Evolutionary conservation across 164 flowering plant species (phyloP).

Genomic region (Umbilicus rupestris): DNA sequence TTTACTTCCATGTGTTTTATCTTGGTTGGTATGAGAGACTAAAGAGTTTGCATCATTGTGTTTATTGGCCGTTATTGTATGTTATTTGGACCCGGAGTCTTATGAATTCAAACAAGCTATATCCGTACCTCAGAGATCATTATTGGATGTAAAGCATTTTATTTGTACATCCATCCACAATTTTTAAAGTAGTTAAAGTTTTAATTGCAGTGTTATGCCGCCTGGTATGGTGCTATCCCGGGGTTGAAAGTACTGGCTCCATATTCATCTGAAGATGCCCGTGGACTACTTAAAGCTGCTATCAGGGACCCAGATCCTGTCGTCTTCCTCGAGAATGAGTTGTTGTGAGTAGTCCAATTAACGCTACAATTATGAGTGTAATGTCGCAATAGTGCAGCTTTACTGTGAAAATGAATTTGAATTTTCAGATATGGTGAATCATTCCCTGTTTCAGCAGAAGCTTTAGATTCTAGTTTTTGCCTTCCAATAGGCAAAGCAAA

Average conservation of each 20-base stretch:
- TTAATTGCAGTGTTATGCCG: slow-evolving; percentile 64
- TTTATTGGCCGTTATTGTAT: neutral
- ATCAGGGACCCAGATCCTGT: slow-evolving; percentile 81
- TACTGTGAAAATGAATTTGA: too few species aligned
- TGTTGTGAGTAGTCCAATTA: slow-evolving; percentile 45
- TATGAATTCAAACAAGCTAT: too few species aligned
- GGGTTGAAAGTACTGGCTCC: slow-evolving; percentile 79
- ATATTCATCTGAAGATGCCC: slow-evolving; percentile 83
- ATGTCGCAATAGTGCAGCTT: neutral
- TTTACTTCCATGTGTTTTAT: too few species aligned
- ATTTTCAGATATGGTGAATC: slow-evolving; percentile 71
- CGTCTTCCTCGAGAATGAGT: slow-evolving; percentile 90
- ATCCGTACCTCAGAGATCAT: too few species aligned
- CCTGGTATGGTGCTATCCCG: slow-evolving; percentile 75
- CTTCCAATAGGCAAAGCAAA: slow-evolving; percentile 89
- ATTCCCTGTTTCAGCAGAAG: slow-evolving; percentile 80
- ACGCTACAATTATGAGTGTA: neutral
- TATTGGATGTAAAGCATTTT: too few species aligned
- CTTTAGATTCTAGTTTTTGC: slow-evolving; percentile 76
- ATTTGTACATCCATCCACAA: too few species aligned
- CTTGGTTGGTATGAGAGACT: too few species aligned
- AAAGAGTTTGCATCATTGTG: too few species aligned
- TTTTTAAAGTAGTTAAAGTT: neutral
- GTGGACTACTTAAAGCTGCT: slow-evolving; percentile 75
- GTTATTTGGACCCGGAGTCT: too few species aligned